Evolutionary conservation across 495 filamentous ascomycete genomes (phyloP), one percentile per base, ranked within the genome.

Genomic region (Penicillium cataractarum): DNA sequence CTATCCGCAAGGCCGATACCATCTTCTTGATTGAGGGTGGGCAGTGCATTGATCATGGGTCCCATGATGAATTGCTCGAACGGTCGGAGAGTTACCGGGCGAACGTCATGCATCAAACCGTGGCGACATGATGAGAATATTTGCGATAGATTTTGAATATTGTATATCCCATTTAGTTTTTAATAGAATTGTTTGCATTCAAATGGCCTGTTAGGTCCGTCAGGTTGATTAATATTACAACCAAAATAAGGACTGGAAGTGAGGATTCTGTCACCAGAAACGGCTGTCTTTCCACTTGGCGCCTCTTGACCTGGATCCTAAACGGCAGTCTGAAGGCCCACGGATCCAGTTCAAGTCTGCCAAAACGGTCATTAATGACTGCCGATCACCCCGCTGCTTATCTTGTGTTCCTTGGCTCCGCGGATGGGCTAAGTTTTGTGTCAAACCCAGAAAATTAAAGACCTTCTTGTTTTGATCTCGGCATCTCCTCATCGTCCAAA

Each of bases 11-110:
- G 65, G 90, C 91, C 1, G 88, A 93, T 73, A 73, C 82, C 10
- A 96, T 95, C 50, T 87, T 92, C 63, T 84, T 92, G 66, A 83
- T 96, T 61, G 88, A 92, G 61, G 82, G 78, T 6, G 91, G 90
- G 0, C 71, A 67, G 39, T 83, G 89, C 60, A 81, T 90, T 51
- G 90, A 93, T 63, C 69, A 72, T 39, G 91, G 92, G 4, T 86
- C 84, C 48, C 91, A 92, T 71, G 79, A 81, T 8, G 88, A 91
- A 66, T 67, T 94, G 69, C 66, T 92, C 32, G 74, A 74, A 51
- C 76, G 82, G 48, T 81, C 80, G 8, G 86, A 85, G 50, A 82
- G 79, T 53, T 91, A 90, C 75, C 63, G 84, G 42, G 73, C 78
- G 1, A 87, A 87, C 66, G 84, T 78, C 17, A 69, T 79, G 74